Percentiles rank a stretch among this genome's conserved stretches.
phyloP scores from a whole-genome alignment of 805 yeast species.

The Torulaspora gathmanii region DNA sequence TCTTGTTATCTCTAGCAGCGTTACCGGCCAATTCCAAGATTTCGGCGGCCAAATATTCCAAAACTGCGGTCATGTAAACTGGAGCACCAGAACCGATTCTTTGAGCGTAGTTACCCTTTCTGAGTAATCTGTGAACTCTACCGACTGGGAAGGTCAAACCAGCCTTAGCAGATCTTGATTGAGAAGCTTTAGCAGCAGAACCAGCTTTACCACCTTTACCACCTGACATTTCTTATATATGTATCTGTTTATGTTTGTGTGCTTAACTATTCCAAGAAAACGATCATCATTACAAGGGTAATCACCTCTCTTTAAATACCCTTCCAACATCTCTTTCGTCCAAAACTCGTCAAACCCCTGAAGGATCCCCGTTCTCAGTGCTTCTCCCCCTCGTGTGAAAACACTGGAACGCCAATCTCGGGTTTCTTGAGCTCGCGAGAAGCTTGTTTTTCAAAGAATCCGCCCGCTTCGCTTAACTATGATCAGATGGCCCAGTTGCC shows the following conservation, averaged over 20 bases:
- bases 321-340: neutral
- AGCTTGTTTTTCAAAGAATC: constrained; percentile 18
- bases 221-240: constrained; percentile 55
- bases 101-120: constrained; percentile 97
- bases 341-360: constrained; percentile 1
- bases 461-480: constrained; percentile 20
- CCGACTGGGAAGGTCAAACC: constrained; percentile 99
- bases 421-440: constrained; percentile 22
- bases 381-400: constrained; percentile 23
- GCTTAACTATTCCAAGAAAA: neutral
- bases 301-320: constrained; percentile 1
- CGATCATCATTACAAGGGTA: neutral
- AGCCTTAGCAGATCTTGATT: constrained; percentile 97
- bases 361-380: neutral
- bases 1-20: constrained; percentile 99
- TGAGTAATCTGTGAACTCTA: constrained; percentile 94
- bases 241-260: neutral
- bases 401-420: constrained; percentile 26
- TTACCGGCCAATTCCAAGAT: constrained; percentile 97
- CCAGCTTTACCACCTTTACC: constrained; percentile 88
- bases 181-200: constrained; percentile 89
- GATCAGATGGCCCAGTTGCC: constrained; percentile 24
- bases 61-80: constrained; percentile 92
- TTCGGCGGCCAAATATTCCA: constrained; percentile 97
- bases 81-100: constrained; percentile 99